These are phyloP conservation scores for Anisogramma anomala DNA, from an alignment of 2,329 filamentous ascomycete species.

Conservation along the genomic window DNA sequence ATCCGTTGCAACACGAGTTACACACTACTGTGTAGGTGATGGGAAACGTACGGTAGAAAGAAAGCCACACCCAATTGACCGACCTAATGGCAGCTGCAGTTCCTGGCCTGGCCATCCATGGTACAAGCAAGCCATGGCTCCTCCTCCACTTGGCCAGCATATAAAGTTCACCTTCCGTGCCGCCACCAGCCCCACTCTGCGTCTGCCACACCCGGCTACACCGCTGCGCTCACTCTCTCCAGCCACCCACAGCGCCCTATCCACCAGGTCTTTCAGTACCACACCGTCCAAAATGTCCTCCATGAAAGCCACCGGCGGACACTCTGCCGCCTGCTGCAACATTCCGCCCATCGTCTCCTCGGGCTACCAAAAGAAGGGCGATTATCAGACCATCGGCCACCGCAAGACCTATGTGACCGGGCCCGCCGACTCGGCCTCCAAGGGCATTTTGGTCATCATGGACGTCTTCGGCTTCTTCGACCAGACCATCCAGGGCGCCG, in stretches of 20 bases:
- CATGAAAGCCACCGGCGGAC: conserved; percentile 25
- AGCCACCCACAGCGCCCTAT: background rate
- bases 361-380: conserved; percentile 34
- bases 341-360: conserved; percentile 34
- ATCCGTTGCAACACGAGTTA: no score
- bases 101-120: no score
- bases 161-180: background rate
- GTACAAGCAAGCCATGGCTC: no score
- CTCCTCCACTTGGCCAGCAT: no score
- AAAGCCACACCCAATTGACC: no score
- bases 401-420: conserved; percentile 39
- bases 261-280: conserved; percentile 3
- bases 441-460: conserved; percentile 50
- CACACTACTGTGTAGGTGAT: no score
- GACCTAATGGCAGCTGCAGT: no score
- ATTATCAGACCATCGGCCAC: conserved; percentile 32
- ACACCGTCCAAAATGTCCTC: conserved; percentile 23
- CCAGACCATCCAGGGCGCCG: conserved; percentile 59
- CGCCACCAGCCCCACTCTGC: no score
- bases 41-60: no score
- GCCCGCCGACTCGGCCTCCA: conserved; percentile 32
- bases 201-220: no score
- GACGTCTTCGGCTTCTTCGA: conserved; percentile 63
- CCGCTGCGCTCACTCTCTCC: no score
- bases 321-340: conserved; percentile 32